Evolutionary conservation across 75 land plant genomes (phyloP), one percentile per base, ranked within the genome.

Genomic region (Cupressus sempervirens): DNA sequence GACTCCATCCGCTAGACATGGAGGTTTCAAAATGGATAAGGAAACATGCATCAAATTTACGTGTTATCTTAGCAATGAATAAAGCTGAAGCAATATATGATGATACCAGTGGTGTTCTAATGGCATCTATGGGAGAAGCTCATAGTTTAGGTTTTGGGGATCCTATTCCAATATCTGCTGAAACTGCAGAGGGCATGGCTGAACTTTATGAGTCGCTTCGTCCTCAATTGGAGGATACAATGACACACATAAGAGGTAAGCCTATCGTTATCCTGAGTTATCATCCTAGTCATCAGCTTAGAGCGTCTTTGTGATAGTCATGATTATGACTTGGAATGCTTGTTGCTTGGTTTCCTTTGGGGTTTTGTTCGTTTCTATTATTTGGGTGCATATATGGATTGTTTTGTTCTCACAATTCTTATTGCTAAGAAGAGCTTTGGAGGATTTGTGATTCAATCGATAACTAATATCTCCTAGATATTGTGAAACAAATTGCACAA

Each of bases 21-120:
- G 98, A 96, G 84, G 99, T 96, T 79, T 98, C 95, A 26, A 93
- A 92, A 82, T 97, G 98, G 98, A 65, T 97, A 85, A 94, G 99
- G 50, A 97, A 90, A 88, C 91, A 91, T 90, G 94, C 96, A 32
- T 82, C 91, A 23, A 87, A 89, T 73, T 88, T 96, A 7, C 91
- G 83, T 7, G 94, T 92, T 81, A 79, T 94, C 46, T 83, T 97
- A 11, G 95, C 88, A 40, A 91, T 97, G 91, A 97, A 97, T 84
- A 97, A 97, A 88, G 91, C 92, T 84, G 99, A 97, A 84, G 92
- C 90, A 67, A 89, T 96, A 84, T 79, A 86, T 32, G 91, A 88
- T 85, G 95, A 91, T 35, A 75, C 85, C 20, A 85, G 50, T 62
- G 93, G 93, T 34, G 58, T 82, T 54, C 92, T 97, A 32, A 54